These are phyloP conservation scores for Massariosphaeria phaeospora DNA, from an alignment of 495 filamentous ascomycete species.

Conservation along the genomic window DNA sequence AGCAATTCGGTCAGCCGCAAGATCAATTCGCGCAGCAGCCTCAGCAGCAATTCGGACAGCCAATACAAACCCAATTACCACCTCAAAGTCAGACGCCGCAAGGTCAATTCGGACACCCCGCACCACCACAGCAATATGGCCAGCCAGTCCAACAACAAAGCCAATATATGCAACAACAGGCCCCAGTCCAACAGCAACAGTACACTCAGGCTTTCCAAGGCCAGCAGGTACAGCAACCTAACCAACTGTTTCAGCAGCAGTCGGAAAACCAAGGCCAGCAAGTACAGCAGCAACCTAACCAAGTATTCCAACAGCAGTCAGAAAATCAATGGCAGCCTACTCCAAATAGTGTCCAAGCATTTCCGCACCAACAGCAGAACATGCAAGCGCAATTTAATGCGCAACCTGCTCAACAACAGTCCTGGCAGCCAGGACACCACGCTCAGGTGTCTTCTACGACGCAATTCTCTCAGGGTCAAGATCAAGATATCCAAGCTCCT, in stretches of 20 bases:
- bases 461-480: slow-evolving; percentile 20
- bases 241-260: slow-evolving; percentile 3
- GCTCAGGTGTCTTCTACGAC: slow-evolving; percentile 10
- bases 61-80: not conserved
- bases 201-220: not conserved
- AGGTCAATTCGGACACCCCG: not conserved
- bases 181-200: slow-evolving; percentile 1
- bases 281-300: slow-evolving; percentile 6
- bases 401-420: slow-evolving; percentile 13
- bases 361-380: slow-evolving; percentile 17
- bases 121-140: slow-evolving; percentile 14
- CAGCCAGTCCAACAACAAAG: not conserved
- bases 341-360: slow-evolving; percentile 9
- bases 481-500: slow-evolving; percentile 27
- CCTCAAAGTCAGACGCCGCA: slow-evolving; percentile 2
- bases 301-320: slow-evolving; percentile 17
- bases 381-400: slow-evolving; percentile 1
- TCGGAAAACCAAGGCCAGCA: slow-evolving; percentile 23
- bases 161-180: not conserved
- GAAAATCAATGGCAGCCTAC: slow-evolving; percentile 14
- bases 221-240: slow-evolving; percentile 11
- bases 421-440: slow-evolving; percentile 21
- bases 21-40: slow-evolving; percentile 13
- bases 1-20: slow-evolving; percentile 23
- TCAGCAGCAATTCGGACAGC: slow-evolving; percentile 4